These are phyloP conservation scores for Lepidium didymum DNA, from an alignment of 345 rosid genomes.

Conservation along the genomic window DNA sequence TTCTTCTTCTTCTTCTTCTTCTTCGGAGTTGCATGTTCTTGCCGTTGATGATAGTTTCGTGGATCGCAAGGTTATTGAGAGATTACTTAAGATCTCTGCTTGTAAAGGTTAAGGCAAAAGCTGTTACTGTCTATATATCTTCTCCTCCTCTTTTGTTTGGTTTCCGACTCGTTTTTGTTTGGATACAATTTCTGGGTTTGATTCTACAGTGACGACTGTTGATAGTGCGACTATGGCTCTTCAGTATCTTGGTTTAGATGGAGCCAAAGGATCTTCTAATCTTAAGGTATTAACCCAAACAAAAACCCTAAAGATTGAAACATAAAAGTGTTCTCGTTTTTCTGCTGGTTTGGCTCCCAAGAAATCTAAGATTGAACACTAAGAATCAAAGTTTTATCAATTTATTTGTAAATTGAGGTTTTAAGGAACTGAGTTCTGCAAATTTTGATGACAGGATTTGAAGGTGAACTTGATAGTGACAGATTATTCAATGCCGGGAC, in stretches of 20 bases:
- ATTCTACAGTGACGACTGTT: constrained; percentile 58
- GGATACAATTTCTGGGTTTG: neutral
- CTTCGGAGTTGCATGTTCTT: constrained; percentile 77
- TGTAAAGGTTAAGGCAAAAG: constrained; percentile 55
- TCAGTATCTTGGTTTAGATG: constrained; percentile 70
- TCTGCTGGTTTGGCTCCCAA: constrained; percentile 14
- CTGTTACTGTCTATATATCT: neutral
- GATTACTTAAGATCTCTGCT: constrained; percentile 65
- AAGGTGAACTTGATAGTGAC: constrained; percentile 74
- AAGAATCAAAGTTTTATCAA: neutral
- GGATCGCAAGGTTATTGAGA: constrained; percentile 72
- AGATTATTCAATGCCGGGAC: constrained; percentile 78
- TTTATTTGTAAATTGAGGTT: neutral
- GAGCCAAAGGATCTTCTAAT: constrained; percentile 37
- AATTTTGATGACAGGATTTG: constrained; percentile 44
- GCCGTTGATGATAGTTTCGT: constrained; percentile 86
- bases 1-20: constrained; percentile 8
- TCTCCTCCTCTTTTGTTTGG: neutral
- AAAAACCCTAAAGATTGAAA: neutral
- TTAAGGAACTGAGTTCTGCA: neutral
- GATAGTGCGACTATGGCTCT: constrained; percentile 73
- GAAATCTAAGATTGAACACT: neutral
- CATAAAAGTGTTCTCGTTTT: neutral
- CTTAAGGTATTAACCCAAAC: constrained; percentile 36
- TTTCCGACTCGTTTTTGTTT: neutral